Evolutionary conservation across 495 filamentous ascomycete species (phyloP).

Genomic region (Hypoxylon rickii): DNA sequence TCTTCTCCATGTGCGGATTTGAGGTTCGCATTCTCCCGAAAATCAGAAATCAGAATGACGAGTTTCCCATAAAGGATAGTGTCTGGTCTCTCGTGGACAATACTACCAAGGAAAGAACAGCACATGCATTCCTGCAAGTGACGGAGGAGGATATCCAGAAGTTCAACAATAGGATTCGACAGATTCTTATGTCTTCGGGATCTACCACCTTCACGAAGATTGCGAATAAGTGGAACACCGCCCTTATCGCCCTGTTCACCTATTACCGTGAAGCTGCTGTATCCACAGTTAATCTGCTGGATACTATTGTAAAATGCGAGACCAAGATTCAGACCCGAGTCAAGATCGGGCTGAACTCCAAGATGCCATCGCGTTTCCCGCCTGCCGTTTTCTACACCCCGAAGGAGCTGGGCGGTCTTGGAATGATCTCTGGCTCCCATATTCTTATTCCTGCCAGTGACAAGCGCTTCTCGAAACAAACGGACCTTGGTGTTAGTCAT

Average conservation of each 20-base stretch:
- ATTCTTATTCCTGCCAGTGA: constrained; percentile 98
- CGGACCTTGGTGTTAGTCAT: constrained; percentile 95
- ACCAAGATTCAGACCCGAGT: constrained; percentile 99
- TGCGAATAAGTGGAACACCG: constrained; percentile 99
- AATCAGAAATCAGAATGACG: constrained; percentile 90
- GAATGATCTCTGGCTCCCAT: constrained; percentile 99
- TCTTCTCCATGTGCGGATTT: constrained; percentile 98
- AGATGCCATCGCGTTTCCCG: constrained; percentile 99
- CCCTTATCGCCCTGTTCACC: constrained; percentile 96
- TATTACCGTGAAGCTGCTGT: constrained; percentile 99
- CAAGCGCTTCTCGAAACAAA: constrained; percentile 98
- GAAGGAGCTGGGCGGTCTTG: constrained; percentile 95
- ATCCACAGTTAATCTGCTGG: constrained; percentile 92
- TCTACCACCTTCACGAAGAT: constrained; percentile 99
- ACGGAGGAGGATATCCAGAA: constrained; percentile 98
- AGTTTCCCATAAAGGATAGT: constrained; percentile 96
- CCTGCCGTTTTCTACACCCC: constrained; percentile 99
- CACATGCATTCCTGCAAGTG: constrained; percentile 97
- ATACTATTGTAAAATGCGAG: constrained; percentile 99
- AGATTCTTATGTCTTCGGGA: constrained; percentile 98
- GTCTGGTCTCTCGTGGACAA: constrained; percentile 98
- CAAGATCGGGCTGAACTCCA: constrained; percentile 98
- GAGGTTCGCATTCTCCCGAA: constrained; percentile 98
- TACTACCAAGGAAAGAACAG: constrained; percentile 93
- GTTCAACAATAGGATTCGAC: constrained; percentile 98